Conservation (phyloP, 2,329 filamentous ascomycete species). For the Sarocladiaceae sp. region DNA sequence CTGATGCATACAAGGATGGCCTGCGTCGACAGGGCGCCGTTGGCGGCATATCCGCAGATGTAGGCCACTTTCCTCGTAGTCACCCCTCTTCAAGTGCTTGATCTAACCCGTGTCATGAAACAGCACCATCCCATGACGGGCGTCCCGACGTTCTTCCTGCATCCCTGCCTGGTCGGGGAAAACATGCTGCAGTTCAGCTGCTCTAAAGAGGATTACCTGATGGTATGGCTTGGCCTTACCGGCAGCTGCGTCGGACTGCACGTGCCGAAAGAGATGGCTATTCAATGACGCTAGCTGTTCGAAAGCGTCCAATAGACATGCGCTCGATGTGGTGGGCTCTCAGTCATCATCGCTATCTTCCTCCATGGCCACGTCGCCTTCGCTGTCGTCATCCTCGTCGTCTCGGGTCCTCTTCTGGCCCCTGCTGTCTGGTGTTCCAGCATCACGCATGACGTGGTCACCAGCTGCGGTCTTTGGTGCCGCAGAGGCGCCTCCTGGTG, state of each 20-base stretch:
- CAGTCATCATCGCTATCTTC: conserved; percentile 68
- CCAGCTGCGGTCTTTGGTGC: conserved; percentile 41
- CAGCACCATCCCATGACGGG: conserved; percentile 80
- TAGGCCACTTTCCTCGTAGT: conserved; percentile 34
- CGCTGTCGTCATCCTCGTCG: conserved; percentile 60
- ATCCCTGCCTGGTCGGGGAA: conserved; percentile 83
- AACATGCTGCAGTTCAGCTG: conserved; percentile 65
- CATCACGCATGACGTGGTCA: conserved; percentile 45
- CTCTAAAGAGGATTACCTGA: conserved; percentile 64
- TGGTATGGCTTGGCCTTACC: conserved; percentile 84
- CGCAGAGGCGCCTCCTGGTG: conserved; percentile 39
- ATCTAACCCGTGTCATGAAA: conserved; percentile 18
- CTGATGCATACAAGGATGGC: conserved; percentile 54
- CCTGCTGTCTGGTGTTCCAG: conserved; percentile 44
- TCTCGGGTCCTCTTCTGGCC: conserved; percentile 66
- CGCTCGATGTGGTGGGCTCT: conserved; percentile 9
- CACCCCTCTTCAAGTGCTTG: neutral
- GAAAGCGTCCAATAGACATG: neutral
- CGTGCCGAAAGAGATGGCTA: conserved; percentile 64
- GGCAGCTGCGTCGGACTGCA: conserved; percentile 74
- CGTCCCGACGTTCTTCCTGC: conserved; percentile 78
- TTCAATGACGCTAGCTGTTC: conserved; percentile 1
- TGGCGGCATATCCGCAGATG: conserved; percentile 70
- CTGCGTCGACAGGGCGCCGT: conserved; percentile 57
- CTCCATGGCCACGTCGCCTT: conserved; percentile 63